Percentiles rank a stretch among this genome's conserved stretches.
Evolutionary conservation across 352 stramenopile genomes (phyloP).

Genomic region (Phytophthora pinifolia): DNA sequence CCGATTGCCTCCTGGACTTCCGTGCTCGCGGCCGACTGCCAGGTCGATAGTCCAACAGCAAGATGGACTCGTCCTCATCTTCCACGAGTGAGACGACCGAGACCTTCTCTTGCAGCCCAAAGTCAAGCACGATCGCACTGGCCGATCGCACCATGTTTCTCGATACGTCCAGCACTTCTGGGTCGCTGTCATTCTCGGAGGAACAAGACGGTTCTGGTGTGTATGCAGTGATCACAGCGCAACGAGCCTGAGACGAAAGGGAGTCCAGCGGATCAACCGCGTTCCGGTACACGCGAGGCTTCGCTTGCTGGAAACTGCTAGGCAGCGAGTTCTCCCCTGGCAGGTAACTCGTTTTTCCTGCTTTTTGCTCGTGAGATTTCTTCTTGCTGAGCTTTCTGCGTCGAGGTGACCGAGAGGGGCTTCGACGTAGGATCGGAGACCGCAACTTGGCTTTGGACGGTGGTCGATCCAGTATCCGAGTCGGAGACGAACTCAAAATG

Average conservation of each 20-base stretch:
- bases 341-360: conserved; percentile 16
- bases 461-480: conserved; percentile 17
- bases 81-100: conserved; percentile 51
- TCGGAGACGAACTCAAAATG: conserved; percentile 26
- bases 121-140: conserved; percentile 12
- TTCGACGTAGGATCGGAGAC: conserved; percentile 12
- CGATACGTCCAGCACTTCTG: background rate
- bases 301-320: conserved; percentile 60
- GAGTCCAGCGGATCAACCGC: conserved; percentile 32
- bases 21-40: conserved; percentile 11
- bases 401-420: conserved; percentile 8
- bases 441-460: conserved; percentile 5
- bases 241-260: conserved; percentile 32
- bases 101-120: conserved; percentile 39
- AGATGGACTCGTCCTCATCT: conserved; percentile 41
- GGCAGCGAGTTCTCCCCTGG: conserved; percentile 50
- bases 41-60: conserved; percentile 48
- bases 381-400: conserved; percentile 12
- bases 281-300: conserved; percentile 53
- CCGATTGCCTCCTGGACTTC: conserved; percentile 1
- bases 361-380: conserved; percentile 3
- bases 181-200: conserved; percentile 8
- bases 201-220: conserved; percentile 3
- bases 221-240: conserved; percentile 40
- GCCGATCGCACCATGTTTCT: conserved; percentile 1